These are phyloP conservation scores for Triangularia setosa DNA, from an alignment of 2,329 filamentous ascomycete species.

Conservation along the genomic window DNA sequence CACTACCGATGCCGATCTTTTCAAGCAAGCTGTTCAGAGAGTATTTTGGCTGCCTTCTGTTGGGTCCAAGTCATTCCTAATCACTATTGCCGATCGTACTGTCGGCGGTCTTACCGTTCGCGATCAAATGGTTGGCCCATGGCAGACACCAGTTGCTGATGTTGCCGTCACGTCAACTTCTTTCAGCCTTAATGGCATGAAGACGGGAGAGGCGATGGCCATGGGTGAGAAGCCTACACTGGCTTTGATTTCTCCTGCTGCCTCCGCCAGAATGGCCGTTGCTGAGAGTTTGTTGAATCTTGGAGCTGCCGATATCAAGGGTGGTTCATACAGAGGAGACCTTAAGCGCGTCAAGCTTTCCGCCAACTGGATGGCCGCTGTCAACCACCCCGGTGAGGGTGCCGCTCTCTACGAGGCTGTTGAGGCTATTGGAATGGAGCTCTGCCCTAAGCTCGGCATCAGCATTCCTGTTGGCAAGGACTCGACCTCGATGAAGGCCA, in stretches of 20 bases:
- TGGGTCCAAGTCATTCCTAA: slow-evolving; percentile 95
- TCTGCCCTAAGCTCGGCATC: slow-evolving; percentile 86
- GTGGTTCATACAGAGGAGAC: slow-evolving; percentile 53
- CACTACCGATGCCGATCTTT: slow-evolving; percentile 48
- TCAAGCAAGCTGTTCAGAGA: slow-evolving; percentile 67
- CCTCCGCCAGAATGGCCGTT: slow-evolving; percentile 94
- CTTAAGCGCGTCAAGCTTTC: slow-evolving; percentile 80
- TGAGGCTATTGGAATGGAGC: slow-evolving; percentile 84
- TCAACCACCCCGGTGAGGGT: slow-evolving; percentile 86
- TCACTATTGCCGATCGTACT: slow-evolving; percentile 90
- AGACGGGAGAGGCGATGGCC: slow-evolving; percentile 90
- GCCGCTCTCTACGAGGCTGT: slow-evolving; percentile 92
- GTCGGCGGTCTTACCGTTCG: slow-evolving; percentile 84
- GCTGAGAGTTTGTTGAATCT: slow-evolving; percentile 92
- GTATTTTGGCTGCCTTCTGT: slow-evolving; percentile 84
- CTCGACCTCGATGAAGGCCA: slow-evolving; percentile 98
- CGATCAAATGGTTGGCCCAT: slow-evolving; percentile 94
- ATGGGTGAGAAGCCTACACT: slow-evolving; percentile 91
- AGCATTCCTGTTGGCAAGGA: slow-evolving; percentile 97
- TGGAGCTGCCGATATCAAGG: slow-evolving; percentile 63
- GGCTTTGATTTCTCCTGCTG: slow-evolving; percentile 82
- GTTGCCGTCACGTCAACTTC: slow-evolving; percentile 88
- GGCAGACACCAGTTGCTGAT: slow-evolving; percentile 92
- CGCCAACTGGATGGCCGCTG: slow-evolving; percentile 99
- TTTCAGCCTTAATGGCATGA: slow-evolving; percentile 59